phyloP scores from a whole-genome alignment of 2,329 filamentous ascomycete species.

The Hyphodiscus sp. region DNA sequence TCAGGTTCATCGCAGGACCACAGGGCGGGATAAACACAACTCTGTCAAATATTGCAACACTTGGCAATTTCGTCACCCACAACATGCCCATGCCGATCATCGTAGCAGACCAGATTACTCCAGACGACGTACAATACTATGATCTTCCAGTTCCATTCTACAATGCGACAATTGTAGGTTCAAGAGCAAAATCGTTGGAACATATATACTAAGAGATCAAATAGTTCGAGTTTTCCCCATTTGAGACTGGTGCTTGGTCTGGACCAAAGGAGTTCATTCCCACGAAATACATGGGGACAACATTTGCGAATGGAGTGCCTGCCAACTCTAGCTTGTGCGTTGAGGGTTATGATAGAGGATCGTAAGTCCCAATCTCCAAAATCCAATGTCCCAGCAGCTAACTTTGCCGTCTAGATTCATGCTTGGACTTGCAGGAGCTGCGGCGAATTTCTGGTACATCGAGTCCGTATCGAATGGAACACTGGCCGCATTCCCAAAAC shows the following conservation, averaged over 20 bases:
- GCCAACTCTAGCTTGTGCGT: conserved; percentile 26
- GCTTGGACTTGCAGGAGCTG: conserved; percentile 28
- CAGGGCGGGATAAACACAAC: conserved; percentile 8
- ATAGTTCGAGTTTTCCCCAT: conserved; percentile 30
- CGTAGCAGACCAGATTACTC: not conserved
- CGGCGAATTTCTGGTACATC: conserved; percentile 25
- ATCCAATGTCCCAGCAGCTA: not conserved
- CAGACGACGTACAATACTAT: conserved; percentile 1
- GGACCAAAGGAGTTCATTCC: conserved; percentile 28
- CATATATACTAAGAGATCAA: not conserved
- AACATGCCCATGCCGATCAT: conserved; percentile 16
- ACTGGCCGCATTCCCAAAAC: not conserved
- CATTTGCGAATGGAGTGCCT: conserved; percentile 22
- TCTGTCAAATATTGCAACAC: conserved; percentile 4
- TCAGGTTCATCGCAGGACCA: conserved; percentile 3
- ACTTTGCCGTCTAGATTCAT: conserved; percentile 18
- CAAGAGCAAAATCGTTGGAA: not conserved
- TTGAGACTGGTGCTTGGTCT: conserved; percentile 31
- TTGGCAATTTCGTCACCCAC: conserved; percentile 8
- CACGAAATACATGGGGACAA: conserved; percentile 26
- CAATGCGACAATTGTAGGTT: conserved; percentile 20
- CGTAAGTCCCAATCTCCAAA: not conserved
- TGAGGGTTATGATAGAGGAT: conserved; percentile 28
- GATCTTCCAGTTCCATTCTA: conserved; percentile 5
- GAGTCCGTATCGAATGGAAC: conserved; percentile 12